A percentile compares a stretch with the other conserved stretches of the same genome.
These are phyloP conservation scores for Aspergillus viridinutans DNA, from an alignment of 2,329 filamentous ascomycete genomes.

Conservation along the genomic window DNA sequence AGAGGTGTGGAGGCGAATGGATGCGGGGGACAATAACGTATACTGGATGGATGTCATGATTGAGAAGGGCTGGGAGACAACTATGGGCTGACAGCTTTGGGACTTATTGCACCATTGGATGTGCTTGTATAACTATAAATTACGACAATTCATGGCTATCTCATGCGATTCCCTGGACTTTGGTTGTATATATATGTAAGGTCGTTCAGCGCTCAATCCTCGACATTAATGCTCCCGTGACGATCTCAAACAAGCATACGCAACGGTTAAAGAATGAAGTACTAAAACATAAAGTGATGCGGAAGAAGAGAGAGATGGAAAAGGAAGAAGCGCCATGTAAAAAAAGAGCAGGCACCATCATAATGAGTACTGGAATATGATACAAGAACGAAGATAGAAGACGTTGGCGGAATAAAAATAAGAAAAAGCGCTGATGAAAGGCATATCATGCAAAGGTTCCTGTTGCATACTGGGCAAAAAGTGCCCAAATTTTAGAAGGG, in stretches of 20 bases:
- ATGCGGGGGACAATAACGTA: conserved; percentile 42
- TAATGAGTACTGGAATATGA: neutral
- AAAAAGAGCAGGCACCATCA: neutral
- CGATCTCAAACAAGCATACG: neutral
- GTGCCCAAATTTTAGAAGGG: neutral
- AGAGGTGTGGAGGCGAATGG: conserved; percentile 51
- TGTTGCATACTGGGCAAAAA: neutral
- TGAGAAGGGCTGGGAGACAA: conserved; percentile 54
- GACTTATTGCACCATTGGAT: no score
- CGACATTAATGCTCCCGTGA: neutral
- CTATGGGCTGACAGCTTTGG: conserved; percentile 41
- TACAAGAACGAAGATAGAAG: conserved; percentile 1
- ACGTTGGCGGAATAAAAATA: neutral
- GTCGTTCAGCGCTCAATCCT: neutral
- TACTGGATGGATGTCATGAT: conserved; percentile 58
- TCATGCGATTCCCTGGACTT: neutral
- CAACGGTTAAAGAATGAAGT: conserved; percentile 9
- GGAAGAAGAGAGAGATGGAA: neutral
- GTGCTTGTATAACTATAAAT: neutral
- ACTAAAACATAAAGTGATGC: neutral
- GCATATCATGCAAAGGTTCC: conserved; percentile 5
- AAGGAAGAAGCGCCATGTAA: neutral
- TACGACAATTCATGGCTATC: neutral
- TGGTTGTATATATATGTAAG: neutral
- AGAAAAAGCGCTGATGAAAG: conserved; percentile 6